Percentiles rank a stretch among this genome's conserved stretches.
These are phyloP conservation scores for Ascoidea asiatica DNA, from an alignment of 805 yeast species.

Conservation along the genomic window DNA sequence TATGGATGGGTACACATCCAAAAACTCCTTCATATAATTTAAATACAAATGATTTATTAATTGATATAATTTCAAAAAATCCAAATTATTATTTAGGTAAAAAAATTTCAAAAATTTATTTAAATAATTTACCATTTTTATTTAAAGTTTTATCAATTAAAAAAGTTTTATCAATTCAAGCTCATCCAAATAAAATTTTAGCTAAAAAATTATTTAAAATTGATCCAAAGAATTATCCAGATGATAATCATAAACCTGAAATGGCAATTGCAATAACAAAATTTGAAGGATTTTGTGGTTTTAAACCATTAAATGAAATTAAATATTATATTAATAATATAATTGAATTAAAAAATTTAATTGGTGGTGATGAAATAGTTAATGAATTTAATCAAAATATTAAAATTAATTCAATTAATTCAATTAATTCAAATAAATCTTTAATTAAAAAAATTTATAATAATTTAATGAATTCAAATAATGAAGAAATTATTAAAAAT, in stretches of 20 bases:
- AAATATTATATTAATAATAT: constrained; percentile 52
- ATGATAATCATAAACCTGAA: constrained; percentile 98
- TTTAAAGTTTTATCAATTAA: constrained; percentile 89
- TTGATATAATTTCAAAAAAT: constrained; percentile 47
- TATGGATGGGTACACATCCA: constrained; percentile 99
- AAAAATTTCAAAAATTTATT: constrained; percentile 45
- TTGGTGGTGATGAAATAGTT: constrained; percentile 45
- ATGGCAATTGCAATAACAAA: constrained; percentile 97
- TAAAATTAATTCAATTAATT: constrained; percentile 18
- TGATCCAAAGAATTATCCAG: constrained; percentile 94
- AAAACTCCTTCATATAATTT: constrained; percentile 66
- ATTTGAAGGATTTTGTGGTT: constrained; percentile 97
- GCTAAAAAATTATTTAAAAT: constrained; percentile 61
- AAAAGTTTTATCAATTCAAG: constrained; percentile 91
- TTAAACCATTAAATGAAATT: constrained; percentile 77
- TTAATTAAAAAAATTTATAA: constrained; percentile 67
- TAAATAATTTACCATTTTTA: constrained; percentile 72
- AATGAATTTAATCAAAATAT: constrained; percentile 38
- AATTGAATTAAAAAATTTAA: constrained; percentile 63
- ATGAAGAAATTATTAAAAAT: constrained; percentile 35
- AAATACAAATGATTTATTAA: constrained; percentile 41
- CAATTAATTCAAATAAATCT: constrained; percentile 35
- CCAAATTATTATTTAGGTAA: constrained; percentile 51
- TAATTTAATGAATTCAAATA: constrained; percentile 74
- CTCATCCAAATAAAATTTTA: constrained; percentile 88